Evolutionary conservation across 768 basidiomycete genomes (phyloP).

Genomic region (Mycena maculata): DNA sequence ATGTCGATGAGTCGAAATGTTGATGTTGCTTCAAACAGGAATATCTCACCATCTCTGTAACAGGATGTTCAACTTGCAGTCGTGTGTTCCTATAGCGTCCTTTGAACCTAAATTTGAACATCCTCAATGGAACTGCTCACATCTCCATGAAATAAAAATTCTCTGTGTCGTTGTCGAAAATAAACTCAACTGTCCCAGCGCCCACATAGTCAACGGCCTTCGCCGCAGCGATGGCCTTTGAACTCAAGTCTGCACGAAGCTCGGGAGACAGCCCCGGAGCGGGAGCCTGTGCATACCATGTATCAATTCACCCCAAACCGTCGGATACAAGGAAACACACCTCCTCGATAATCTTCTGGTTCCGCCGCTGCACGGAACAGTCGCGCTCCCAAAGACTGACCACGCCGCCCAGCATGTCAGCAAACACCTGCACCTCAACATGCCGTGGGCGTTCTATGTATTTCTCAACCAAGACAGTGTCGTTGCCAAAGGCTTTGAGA

Average conservation of each 20-base stretch:
- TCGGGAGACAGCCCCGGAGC: constrained; percentile 88
- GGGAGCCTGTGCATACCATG: constrained; percentile 68
- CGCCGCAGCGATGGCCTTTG: constrained; percentile 93
- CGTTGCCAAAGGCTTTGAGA: constrained; percentile 87
- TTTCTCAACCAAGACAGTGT: constrained; percentile 88
- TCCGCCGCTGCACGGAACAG: constrained; percentile 90
- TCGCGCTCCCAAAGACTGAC: constrained; percentile 98
- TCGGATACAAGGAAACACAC: constrained; percentile 46
- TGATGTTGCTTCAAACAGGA: neutral
- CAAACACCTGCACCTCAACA: constrained; percentile 96
- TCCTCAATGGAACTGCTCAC: constrained; percentile 51
- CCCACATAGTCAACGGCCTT: constrained; percentile 92
- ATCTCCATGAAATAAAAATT: constrained; percentile 98
- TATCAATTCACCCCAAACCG: neutral
- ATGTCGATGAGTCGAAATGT: neutral
- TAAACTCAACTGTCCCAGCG: constrained; percentile 96
- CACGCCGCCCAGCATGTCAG: constrained; percentile 80
- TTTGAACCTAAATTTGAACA: neutral
- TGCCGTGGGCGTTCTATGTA: constrained; percentile 90
- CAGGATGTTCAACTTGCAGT: constrained; percentile 90
- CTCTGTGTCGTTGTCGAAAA: constrained; percentile 90
- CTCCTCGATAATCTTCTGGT: constrained; percentile 97
- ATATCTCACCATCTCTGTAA: constrained; percentile 81
- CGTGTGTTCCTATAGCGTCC: constrained; percentile 68
- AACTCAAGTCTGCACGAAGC: constrained; percentile 82